phyloP scores from a whole-genome alignment of 257 asterid genomes.

The Haberlea rhodopensis region DNA sequence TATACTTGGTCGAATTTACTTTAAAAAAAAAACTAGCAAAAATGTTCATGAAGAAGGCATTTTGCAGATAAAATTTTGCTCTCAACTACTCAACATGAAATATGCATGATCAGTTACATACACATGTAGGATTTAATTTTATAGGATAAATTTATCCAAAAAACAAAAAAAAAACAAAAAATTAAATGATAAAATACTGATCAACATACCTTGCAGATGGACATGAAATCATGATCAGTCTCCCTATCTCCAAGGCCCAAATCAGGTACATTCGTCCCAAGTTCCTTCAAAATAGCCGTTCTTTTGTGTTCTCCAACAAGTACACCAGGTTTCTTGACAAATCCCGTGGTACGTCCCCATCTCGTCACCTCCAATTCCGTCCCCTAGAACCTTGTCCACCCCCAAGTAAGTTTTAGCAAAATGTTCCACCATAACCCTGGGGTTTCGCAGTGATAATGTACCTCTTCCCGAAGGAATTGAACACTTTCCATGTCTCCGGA shows the following conservation, averaged over 20 bases:
- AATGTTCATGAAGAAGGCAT: not conserved
- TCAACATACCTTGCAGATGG: slow-evolving; percentile 76
- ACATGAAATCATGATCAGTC: slow-evolving; percentile 77
- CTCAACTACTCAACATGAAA: not conserved
- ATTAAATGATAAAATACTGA: not conserved
- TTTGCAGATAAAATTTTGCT: no score
- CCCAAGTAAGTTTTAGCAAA: slow-evolving; percentile 63
- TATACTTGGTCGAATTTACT: no score
- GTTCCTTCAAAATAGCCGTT: slow-evolving; percentile 54
- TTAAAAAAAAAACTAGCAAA: no score
- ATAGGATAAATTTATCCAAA: no score
- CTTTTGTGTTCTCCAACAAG: slow-evolving; percentile 63
- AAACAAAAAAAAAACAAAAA: no score
- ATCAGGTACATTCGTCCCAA: slow-evolving; percentile 62
- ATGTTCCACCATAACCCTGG: slow-evolving; percentile 80
- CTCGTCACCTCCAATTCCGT: slow-evolving; percentile 63
- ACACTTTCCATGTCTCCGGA: slow-evolving; percentile 69
- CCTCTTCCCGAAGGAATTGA: slow-evolving; percentile 68
- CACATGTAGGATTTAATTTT: not conserved
- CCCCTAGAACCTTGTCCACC: slow-evolving; percentile 82
- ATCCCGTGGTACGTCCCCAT: slow-evolving; percentile 80
- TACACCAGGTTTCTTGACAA: slow-evolving; percentile 72
- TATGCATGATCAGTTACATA: not conserved
- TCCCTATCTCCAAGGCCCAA: slow-evolving; percentile 84
- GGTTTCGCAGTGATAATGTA: slow-evolving; percentile 72